Base-by-base conservation (phyloP, 495 filamentous ascomycete genomes). In the Penicillium malachiteum region DNA sequence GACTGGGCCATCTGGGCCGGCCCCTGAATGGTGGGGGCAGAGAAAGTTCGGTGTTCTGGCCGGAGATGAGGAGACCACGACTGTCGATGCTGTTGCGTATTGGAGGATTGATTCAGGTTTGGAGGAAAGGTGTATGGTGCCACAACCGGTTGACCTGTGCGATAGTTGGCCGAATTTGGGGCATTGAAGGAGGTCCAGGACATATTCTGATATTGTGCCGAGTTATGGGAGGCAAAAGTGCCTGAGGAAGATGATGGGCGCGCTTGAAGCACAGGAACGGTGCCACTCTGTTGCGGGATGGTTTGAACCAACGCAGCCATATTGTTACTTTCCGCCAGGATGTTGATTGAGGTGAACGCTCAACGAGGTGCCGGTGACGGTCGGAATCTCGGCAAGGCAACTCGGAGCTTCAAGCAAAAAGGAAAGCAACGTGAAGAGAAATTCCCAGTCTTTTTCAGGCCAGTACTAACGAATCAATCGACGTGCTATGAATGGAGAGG, bases 261-360 rank as follows among this genome's bases (percentile, higher is more conserved):
- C 57, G 88, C 82, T 68, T 91, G 89, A 59, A 96, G 86, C 83
- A 93, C 86, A 51, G 88, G 87, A 65, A 89, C 83, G 57, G 88
- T 89, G 65, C 83, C 82, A 70, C 85, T 84, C 73, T 91, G 89
- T 74, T 89, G 84, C 63, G 90, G 87, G 69, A 92, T 92, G 58
- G 90, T 83, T 80, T 96, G 91, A 73, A 94, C 90, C 77, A 96
- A 82, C 73, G 91, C 90, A 77, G 91, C 91, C 91, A 96, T 96
- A 70, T 67, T 78, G 75, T 62, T 71, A 66, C 63, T 63, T 57
- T 69, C 65, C 55, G 53, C 63, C 67, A 62, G 56, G 9, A 45
- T 50, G 34, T 47, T 38, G 50, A 52, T 26, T 26, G 21, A 59
- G 50, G 52, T 40, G 34, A 52, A 21, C 13, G 14, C 50, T 48